Base-by-base conservation (phyloP, 257 asterid genomes). In the Solanum gandarillasii region DNA sequence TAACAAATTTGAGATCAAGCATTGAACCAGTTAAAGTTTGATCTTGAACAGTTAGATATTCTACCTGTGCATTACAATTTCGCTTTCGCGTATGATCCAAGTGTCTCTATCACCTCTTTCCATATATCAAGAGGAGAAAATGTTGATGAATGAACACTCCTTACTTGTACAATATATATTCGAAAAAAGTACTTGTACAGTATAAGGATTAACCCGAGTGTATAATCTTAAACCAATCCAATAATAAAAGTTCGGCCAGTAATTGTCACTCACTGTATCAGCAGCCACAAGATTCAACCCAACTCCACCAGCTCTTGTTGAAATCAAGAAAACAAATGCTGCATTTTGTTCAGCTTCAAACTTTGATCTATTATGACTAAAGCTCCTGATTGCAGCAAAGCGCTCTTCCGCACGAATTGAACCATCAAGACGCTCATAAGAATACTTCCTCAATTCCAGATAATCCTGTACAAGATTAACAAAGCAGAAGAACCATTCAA, bases 301-400 rank as follows among this genome's bases (percentile, higher is more conserved):
- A 84, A 95, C 98, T 88, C 99, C 99, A 68, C 99, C 99, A 87
- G 99, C 99, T 92, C 99, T 92, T 27, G 99, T 97, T 87, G 99
- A 97, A 88, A 97, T 97, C 93, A 97, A 89, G 86, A 97, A 95
- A 87, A 97, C 91, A 91, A 95, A 97, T 14, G 98, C 92, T 83
- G 89, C 89, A 88, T 85, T 83, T 79, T 90, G 84, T 82, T 87
- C 87, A 88, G 92, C 81, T 74, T 87, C 90, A 62, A 76, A 85
- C 88, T 83, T 82, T 46, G 86, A 91, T 88, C 88, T 89, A 88
- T 87, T 89, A 55, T 87, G 92, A 94, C 98, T 93, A 90, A 97
- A 97, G 93, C 94, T 95, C 93, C 98, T 93, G 88, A 95, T 95
- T 74, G 98, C 98, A 85, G 96, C 97, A 91, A 97, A 97, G 29